Conservation (phyloP, 305 asterid genomes). For the Ilex paraguariensis region DNA sequence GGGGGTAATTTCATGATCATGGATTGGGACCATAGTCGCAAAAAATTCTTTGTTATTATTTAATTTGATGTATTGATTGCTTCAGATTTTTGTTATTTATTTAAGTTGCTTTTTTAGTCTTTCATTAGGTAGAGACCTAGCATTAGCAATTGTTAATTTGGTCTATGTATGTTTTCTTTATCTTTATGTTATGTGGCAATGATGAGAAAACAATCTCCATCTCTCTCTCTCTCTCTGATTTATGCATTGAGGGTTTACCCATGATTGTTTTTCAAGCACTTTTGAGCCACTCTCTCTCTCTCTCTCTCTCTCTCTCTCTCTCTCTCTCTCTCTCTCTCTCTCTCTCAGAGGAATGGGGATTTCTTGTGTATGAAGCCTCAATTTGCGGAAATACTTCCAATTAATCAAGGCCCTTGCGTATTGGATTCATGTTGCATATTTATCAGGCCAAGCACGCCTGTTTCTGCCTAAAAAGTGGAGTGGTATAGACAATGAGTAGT, state of each 20-base stretch:
- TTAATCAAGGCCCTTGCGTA: no score
- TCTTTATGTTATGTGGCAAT: constrained; percentile 24
- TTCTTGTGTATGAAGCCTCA: no score
- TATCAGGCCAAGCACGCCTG: no score
- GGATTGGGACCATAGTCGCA: no score
- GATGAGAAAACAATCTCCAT: constrained; percentile 22
- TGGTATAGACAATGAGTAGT: no score
- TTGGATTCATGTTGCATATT: no score
- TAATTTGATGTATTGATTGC: neutral
- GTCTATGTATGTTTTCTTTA: neutral
- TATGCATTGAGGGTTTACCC: constrained; percentile 12
- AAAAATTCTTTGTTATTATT: neutral
- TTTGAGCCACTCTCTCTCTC: constrained; percentile 27
- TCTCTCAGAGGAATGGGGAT: neutral
- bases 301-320: neutral
- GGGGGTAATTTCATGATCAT: no score
- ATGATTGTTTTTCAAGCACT: constrained; percentile 43
- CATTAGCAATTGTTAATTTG: neutral
- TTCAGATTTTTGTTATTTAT: neutral
- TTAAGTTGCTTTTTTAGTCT: neutral
- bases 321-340: neutral
- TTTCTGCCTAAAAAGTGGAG: no score
- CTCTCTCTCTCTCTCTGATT: neutral
- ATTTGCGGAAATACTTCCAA: no score
- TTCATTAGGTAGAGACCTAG: neutral